Evolutionary conservation across 371 early-diverging fungal genomes (phyloP), one percentile per base, ranked within the genome.

Genomic region (Rhizopus sp.): DNA sequence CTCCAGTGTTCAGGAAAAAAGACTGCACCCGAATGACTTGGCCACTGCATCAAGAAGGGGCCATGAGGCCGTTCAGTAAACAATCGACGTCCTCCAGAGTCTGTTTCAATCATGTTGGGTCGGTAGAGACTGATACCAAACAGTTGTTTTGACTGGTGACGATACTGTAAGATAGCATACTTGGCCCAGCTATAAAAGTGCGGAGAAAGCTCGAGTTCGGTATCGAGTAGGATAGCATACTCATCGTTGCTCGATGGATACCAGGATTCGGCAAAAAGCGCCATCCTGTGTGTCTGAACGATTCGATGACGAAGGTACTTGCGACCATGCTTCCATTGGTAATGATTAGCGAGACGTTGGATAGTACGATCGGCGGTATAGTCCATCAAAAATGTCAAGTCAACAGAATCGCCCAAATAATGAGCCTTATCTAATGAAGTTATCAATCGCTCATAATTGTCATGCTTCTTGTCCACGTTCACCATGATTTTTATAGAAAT

Each of bases 1-100:
- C 82, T 70, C 87, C 87, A 87, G 38, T 83, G 77, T 42, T 87
- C 85, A 1, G 87, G 87, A 56, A 87, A 87, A 51, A 78, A 87
- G 4, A 85, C 70, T 2, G 84, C 80, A 9, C 86, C 85, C 52
- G 75, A 73, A 52, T 65, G 70, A 39, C 75, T 73, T 3, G 80
- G 82, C 2, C 79, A 59, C 59, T 87, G 87, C 59, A 78, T 68
- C 10, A 82, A 23, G 42, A 53, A 58, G 32, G 55, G 46, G 31
- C 5, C 7, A 15, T 50, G 17, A 2, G 41, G 31, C 4, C n/a
- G 33, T 1, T 59, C 57, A 7, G 55, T 55, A 53, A 73, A 69
- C 15, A 73, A 16, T 3, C 35, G 55, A 9, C 72, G 64, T 5
- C 74, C 74, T 3, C 54, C 56, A 0, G 68, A 63, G 48, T 75